Conservation (phyloP, 306 rosid species). For the Glycyrrhiza uralensis region DNA sequence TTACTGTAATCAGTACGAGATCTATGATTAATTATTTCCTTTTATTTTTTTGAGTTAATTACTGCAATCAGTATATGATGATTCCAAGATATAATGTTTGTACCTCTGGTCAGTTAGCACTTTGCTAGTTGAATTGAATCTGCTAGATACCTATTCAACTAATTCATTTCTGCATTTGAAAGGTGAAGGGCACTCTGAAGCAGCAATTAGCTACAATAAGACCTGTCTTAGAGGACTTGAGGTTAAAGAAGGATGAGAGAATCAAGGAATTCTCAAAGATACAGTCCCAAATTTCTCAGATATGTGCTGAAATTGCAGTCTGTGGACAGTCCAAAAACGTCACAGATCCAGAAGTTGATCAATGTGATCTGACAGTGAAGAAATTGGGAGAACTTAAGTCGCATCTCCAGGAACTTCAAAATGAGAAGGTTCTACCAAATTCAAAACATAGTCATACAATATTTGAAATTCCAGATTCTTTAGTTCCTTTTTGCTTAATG, state of each 20-base stretch:
- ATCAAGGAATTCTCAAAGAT: constrained; percentile 57
- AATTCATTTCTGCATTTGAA: constrained; percentile 34
- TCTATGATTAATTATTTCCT: neutral
- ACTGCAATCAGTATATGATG: neutral
- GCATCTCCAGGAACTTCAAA: constrained; percentile 77
- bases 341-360: constrained; percentile 39
- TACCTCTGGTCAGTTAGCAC: neutral
- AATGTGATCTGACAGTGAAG: constrained; percentile 53
- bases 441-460: constrained; percentile 10
- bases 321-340: constrained; percentile 32
- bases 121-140: constrained; percentile 26
- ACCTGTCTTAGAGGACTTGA: constrained; percentile 70
- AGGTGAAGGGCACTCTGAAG: constrained; percentile 74
- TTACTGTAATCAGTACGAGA: neutral
- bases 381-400: constrained; percentile 69
- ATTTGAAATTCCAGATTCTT: neutral
- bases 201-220: constrained; percentile 56
- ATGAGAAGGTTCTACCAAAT: constrained; percentile 58
- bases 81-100: constrained; percentile 14
- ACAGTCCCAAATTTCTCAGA: constrained; percentile 56
- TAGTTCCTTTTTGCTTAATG: neutral
- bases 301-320: constrained; percentile 73
- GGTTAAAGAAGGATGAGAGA: constrained; percentile 64
- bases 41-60: neutral
- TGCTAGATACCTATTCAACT: constrained; percentile 13